Evolutionary conservation across 2,329 filamentous ascomycete species (phyloP).

Genomic region (Colletotrichum navitas): DNA sequence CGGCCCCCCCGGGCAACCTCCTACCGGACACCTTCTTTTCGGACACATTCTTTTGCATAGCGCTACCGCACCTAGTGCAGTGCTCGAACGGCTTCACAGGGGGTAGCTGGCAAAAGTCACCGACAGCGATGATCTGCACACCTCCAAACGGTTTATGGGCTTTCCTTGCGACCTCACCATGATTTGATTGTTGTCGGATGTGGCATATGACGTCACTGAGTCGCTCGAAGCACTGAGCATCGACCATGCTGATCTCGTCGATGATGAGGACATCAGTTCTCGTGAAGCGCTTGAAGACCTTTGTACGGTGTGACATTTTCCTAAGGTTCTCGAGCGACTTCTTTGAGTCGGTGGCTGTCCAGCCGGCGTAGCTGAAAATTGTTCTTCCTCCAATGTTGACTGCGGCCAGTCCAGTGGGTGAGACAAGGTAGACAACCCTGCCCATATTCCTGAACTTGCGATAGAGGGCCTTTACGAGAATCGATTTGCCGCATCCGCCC

Average conservation of each 20-base stretch:
- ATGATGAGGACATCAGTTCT: no score
- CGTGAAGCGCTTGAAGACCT: no score
- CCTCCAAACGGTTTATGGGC: no score
- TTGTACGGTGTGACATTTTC: no score
- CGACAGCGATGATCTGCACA: conserved; percentile 24
- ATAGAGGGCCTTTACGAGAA: conserved; percentile 11
- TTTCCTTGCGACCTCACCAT: no score
- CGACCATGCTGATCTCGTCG: conserved; percentile 76
- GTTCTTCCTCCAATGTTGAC: conserved; percentile 69
- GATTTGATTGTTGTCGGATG: no score
- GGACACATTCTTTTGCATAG: background rate
- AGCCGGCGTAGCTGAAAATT: conserved; percentile 69
- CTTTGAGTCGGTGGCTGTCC: conserved; percentile 56
- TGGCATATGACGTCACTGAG: conserved; percentile 67
- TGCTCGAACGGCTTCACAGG: background rate
- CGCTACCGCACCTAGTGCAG: background rate
- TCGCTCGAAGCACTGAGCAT: conserved; percentile 71
- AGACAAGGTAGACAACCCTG: conserved; percentile 59
- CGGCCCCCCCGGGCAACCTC: no score
- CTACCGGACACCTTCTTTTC: no score
- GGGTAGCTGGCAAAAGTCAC: conserved; percentile 29
- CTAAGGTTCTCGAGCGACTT: conserved; percentile 29
- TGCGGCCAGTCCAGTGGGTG: conserved; percentile 71
- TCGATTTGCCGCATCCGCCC: conserved; percentile 28
- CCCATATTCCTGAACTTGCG: background rate